Conservation (phyloP, 1,139 yeast species). For the Yamadazyma songkhlaensis region DNA sequence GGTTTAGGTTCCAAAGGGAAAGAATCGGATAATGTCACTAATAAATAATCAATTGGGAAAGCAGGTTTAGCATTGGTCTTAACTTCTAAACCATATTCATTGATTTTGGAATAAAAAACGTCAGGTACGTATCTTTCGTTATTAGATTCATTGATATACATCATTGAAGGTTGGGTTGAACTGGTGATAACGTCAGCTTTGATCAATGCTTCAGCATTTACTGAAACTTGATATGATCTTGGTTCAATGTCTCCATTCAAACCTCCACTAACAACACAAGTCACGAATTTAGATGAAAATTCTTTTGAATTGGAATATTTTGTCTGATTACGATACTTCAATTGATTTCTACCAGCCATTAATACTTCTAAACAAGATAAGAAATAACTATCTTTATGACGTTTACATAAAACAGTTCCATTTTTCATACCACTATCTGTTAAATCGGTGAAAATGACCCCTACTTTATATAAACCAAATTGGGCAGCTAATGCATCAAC, state of each 20-base stretch:
- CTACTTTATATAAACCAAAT: slow-evolving; percentile 72
- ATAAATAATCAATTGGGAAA: slow-evolving; percentile 88
- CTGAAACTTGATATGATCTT: slow-evolving; percentile 84
- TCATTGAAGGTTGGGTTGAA: slow-evolving; percentile 86
- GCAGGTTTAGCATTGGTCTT: slow-evolving; percentile 92
- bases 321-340: slow-evolving; percentile 59
- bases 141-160: slow-evolving; percentile 73
- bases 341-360: slow-evolving; percentile 83
- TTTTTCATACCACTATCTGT: slow-evolving; percentile 83
- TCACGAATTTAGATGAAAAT: slow-evolving; percentile 86
- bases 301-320: slow-evolving; percentile 64
- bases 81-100: slow-evolving; percentile 86
- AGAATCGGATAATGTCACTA: slow-evolving; percentile 90
- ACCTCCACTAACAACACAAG: slow-evolving; percentile 91
- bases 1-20: slow-evolving; percentile 71
- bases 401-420: slow-evolving; percentile 86
- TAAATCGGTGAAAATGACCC: slow-evolving; percentile 86
- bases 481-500: slow-evolving; percentile 55
- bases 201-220: slow-evolving; percentile 83
- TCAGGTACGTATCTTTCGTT: slow-evolving; percentile 88
- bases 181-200: slow-evolving; percentile 84
- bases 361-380: slow-evolving; percentile 79
- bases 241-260: slow-evolving; percentile 85
- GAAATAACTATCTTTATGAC: slow-evolving; percentile 91
- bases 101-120: slow-evolving; percentile 76